phyloP scores from a whole-genome alignment of 306 rosid species.

The Casuarina cunninghamiana region DNA sequence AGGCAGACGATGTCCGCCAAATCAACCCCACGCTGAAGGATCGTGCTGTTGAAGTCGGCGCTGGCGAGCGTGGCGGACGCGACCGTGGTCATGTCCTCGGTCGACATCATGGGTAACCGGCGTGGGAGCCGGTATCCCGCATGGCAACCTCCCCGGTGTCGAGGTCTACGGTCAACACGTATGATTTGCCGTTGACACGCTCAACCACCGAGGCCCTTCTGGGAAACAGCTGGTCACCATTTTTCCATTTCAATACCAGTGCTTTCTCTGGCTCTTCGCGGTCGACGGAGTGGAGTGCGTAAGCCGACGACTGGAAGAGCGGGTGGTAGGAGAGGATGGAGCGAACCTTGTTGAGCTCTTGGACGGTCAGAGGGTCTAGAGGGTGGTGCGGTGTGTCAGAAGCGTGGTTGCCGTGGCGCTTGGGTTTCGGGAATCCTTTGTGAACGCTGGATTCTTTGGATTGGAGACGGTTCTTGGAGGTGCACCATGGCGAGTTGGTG shows the following conservation, averaged over 20 bases:
- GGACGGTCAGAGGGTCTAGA: constrained; percentile 73
- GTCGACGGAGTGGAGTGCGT: constrained; percentile 50
- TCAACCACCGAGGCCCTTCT: constrained; percentile 62
- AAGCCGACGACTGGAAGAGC: constrained; percentile 38
- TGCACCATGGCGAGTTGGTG: constrained; percentile 58
- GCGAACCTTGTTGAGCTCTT: constrained; percentile 52
- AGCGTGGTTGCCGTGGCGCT: constrained; percentile 35
- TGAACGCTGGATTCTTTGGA: constrained; percentile 19
- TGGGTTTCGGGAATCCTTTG: constrained; percentile 20
- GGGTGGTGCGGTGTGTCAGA: constrained; percentile 73
- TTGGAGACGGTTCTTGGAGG: constrained; percentile 49
- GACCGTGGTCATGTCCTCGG: constrained; percentile 60
- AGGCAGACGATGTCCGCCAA: constrained; percentile 60
- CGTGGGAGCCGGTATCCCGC: constrained; percentile 16
- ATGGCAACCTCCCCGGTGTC: constrained; percentile 28
- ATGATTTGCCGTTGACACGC: constrained; percentile 32
- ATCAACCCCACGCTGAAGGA: constrained; percentile 56
- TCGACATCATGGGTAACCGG: constrained; percentile 64
- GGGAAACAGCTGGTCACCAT: constrained; percentile 47
- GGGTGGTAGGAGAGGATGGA: constrained; percentile 52
- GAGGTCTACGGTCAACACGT: constrained; percentile 54
- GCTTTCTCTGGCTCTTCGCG: constrained; percentile 74
- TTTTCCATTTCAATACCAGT: constrained; percentile 53
- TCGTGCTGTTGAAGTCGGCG: constrained; percentile 55
- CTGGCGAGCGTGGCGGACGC: constrained; percentile 43